Base-by-base conservation (phyloP, 148 eudicot species). In the Drosera capensis region DNA sequence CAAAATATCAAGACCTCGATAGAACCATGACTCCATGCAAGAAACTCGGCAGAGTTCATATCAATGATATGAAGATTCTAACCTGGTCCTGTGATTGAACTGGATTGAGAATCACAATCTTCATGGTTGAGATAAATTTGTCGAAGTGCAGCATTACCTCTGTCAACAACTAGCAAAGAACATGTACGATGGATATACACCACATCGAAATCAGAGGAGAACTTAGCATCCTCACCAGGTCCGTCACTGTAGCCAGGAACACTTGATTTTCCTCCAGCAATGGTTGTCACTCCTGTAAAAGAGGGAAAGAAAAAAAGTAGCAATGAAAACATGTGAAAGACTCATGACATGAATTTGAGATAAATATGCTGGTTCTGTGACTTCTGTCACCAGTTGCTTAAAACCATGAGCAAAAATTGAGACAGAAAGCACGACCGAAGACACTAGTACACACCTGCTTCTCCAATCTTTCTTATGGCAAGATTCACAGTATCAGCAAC, bases 261-360 rank as follows among this genome's bases (percentile, higher is more conserved):
- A 69, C 72, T 92, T 34, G 99, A 92, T 62, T 85, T 92, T 5
- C 99, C 99, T 40, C 99, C 99, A 50, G 99, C 99, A 70, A 92
- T 92, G 30, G 99, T 92, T 20, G 95, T 80, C 69, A 92, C 99
- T 46, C 99, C 99, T 92, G 67, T 42, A 62, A 24, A 34, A 2
- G 36, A 35, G 43, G 40, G 31, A 39, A 25, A 38, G 19, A 40
- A 13, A 17, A 5, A 21, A 45, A 40, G 19, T n/a, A 14, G 38
- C 11, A 13, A 11, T 34, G 38, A 2, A 34, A 34, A 13, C 38
- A 34, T 11, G 14, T 15, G 35, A 13, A 6, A 34, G 14, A 1
- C 38, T 7, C 38, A 4, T 34, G 2, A 34, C 13, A 34, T 34
- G 38, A 34, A 34, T 34, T 34, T 5, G 14, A 5, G 9, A 9